Evolutionary conservation across 768 basidiomycete genomes (phyloP), one percentile per base, ranked within the genome.

Genomic region (Lactifluus rugatus): DNA sequence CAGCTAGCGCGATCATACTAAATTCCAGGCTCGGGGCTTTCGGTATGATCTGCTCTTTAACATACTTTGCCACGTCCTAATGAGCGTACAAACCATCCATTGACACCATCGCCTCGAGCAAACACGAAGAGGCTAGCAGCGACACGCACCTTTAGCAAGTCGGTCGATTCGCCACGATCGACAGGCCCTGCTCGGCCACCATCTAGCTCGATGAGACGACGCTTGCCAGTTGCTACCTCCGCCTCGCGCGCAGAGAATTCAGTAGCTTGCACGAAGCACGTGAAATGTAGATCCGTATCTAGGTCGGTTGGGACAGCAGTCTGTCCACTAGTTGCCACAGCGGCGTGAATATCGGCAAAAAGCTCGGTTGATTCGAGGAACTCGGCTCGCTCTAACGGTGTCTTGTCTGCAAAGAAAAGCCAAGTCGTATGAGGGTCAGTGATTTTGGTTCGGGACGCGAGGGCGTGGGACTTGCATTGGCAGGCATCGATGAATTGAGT

Each of bases 281-380:
- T 89, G 63, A 94, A 97, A 71, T 96, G 94, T 8, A 91, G 74
- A 64, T 89, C 78, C 0, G 87, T 87, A 39, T 89, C 75, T 9
- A 84, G 74, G 63, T 88, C 76, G 8, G 53, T 47, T 2, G 88
- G 84, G 0, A 84, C 76, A 1, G 75, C 72, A 5, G 81, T 81
- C 71, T 95, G 91, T 8, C 90, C 91, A 0, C 79, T 68, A 0
- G 75, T 72, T 0, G 90, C 88, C 1, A 82, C 81, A 39, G 83
- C 78, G 0, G 79, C 78, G 62, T 96, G 94, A 58, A 93, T 90
- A 58, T 79, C 71, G 5, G 81, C 81, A 64, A 97, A 92, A 46
- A 92, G 79, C 23, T 81, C 72, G 0, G 90, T 87, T 3, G 82
- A 81, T 66, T 87, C 85, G 21, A 97, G 82, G 26, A 85, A 70